Evolutionary conservation across 1,284 basidiomycete genomes (phyloP).

Genomic region (Fomitopsis betulina): DNA sequence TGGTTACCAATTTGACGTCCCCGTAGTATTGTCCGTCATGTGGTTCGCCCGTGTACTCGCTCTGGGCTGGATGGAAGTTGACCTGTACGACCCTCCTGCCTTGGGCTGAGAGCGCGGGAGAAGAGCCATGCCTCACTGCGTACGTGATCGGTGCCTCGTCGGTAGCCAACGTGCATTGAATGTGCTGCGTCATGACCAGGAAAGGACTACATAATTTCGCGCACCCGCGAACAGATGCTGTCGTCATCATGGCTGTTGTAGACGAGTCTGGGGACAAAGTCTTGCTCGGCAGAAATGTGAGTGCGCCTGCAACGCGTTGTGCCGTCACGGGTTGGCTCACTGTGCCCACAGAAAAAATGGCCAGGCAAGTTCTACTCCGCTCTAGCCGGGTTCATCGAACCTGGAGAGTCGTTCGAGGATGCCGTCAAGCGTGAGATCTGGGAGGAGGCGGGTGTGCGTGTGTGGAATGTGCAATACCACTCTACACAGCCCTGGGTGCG

Average conservation of each 20-base stretch:
- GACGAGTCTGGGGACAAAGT: conserved; percentile 77
- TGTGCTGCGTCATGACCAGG: conserved; percentile 33
- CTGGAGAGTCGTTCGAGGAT: conserved; percentile 94
- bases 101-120: conserved; percentile 58
- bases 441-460: conserved; percentile 90
- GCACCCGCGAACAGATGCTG: conserved; percentile 87
- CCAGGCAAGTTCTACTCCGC: conserved; percentile 79
- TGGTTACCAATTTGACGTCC: conserved; percentile 4
- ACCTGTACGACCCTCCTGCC: conserved; percentile 73
- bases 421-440: conserved; percentile 90
- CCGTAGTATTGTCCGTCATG: conserved; percentile 85
- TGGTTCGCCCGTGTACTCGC: conserved; percentile 76
- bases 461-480: conserved; percentile 85
- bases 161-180: neutral
- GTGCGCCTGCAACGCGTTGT: conserved; percentile 25
- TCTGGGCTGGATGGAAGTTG: conserved; percentile 97
- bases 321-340: neutral
- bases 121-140: conserved; percentile 66
- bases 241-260: conserved; percentile 90
- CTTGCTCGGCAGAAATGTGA: conserved; percentile 81
- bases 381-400: conserved; percentile 88
- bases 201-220: conserved; percentile 84
- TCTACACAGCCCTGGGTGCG: conserved; percentile 80
- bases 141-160: conserved; percentile 30
- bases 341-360: conserved; percentile 53